Percentiles rank a stretch among this genome's conserved stretches.
phyloP scores from a whole-genome alignment of 495 filamentous ascomycete genomes.

The Penicillium goetzii region DNA sequence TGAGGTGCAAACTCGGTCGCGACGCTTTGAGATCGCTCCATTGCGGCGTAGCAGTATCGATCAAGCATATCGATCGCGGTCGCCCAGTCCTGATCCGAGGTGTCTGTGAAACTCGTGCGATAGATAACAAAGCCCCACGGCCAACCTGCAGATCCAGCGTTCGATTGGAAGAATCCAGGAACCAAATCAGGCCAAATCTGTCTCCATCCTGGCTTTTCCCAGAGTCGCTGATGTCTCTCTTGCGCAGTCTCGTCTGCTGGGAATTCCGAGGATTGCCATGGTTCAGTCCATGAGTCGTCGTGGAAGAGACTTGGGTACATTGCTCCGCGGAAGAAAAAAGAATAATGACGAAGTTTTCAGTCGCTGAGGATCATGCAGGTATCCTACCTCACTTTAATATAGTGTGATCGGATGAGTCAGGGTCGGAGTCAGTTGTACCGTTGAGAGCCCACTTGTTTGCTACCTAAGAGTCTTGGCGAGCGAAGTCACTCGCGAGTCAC shows the following conservation, averaged over 20 bases:
- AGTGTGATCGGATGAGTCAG: too few species aligned
- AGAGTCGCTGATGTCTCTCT: neutral
- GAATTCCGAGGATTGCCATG: neutral
- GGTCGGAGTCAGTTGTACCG: too few species aligned
- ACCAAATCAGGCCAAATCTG: neutral
- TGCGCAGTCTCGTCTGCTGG: neutral
- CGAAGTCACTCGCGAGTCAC: too few species aligned
- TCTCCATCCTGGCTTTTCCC: neutral
- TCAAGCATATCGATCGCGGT: neutral
- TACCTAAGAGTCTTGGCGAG: too few species aligned
- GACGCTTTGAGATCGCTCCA: neutral
- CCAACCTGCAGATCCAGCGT: neutral
- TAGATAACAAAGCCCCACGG: conserved; percentile 2
- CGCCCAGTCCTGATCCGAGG: neutral
- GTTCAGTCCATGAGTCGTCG: neutral
- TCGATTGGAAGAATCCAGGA: neutral
- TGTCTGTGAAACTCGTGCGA: neutral
- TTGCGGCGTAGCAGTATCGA: neutral
- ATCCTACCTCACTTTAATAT: too few species aligned
- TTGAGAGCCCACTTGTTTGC: too few species aligned
- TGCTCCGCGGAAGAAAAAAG: too few species aligned
- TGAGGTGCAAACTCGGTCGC: neutral
- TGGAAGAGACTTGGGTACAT: neutral
- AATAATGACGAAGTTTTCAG: too few species aligned
- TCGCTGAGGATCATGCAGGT: too few species aligned